Percentiles rank a stretch among this genome's conserved stretches.
Evolutionary conservation across 495 filamentous ascomycete genomes (phyloP).

Genomic region (Penicillium lagena): DNA sequence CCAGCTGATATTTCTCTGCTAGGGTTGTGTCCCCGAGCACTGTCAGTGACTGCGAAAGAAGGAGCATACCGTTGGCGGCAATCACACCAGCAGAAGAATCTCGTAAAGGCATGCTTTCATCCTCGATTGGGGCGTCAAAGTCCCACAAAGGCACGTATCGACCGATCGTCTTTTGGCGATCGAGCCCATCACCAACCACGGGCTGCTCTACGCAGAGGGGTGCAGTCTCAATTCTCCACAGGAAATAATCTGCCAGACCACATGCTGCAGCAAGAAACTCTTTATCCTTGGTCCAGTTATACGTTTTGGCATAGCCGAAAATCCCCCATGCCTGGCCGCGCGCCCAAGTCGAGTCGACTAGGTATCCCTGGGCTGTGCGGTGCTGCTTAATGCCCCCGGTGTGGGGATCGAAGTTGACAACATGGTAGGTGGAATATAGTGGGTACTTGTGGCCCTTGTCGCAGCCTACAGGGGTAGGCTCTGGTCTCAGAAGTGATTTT

Average conservation of each 20-base stretch:
- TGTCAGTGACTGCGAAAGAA: slow-evolving; percentile 14
- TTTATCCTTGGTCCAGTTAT: slow-evolving; percentile 30
- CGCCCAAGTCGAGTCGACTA: slow-evolving; percentile 30
- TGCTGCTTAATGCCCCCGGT: slow-evolving; percentile 27
- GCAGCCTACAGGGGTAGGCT: slow-evolving; percentile 1
- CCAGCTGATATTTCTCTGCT: slow-evolving; percentile 17
- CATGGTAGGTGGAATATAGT: slow-evolving; percentile 26
- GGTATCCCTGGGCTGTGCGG: slow-evolving; percentile 33
- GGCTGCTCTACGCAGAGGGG: slow-evolving; percentile 9
- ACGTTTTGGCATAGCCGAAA: slow-evolving; percentile 36
- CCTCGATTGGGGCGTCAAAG: slow-evolving; percentile 30
- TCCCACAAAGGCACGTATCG: slow-evolving; percentile 31
- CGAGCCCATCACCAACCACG: no score
- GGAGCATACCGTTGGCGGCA: slow-evolving; percentile 33
- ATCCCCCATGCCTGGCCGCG: slow-evolving; percentile 41
- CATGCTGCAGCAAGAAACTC: slow-evolving; percentile 29
- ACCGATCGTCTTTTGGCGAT: slow-evolving; percentile 2
- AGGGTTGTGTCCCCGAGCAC: slow-evolving; percentile 13
- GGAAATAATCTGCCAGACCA: slow-evolving; percentile 33
- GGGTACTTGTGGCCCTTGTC: slow-evolving; percentile 4
- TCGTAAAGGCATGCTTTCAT: slow-evolving; percentile 10
- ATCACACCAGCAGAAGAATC: slow-evolving; percentile 34
- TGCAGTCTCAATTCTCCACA: slow-evolving; percentile 12
- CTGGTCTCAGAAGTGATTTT: slow-evolving; percentile 24
- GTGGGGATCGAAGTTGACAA: slow-evolving; percentile 32